Base-by-base conservation (phyloP, 2,329 filamentous ascomycete species). In the Penicillium oxalicum region DNA sequence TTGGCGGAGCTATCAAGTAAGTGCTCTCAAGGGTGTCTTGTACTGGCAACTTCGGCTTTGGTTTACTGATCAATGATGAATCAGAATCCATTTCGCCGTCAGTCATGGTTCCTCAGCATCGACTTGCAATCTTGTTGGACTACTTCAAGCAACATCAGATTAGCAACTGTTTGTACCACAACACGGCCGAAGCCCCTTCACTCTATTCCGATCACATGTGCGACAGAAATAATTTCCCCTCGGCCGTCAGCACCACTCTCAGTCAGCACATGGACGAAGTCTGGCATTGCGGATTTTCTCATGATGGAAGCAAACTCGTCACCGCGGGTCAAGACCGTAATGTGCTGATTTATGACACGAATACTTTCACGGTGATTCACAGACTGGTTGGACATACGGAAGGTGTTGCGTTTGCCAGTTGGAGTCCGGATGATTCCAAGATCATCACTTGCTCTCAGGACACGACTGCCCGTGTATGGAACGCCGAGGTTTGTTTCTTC, bases 41-140 rank as follows among this genome's bases (percentile, higher is more conserved):
- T 5, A 33, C 28, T 27, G 7, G 12, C 26, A 33, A 9, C 9
- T 36, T 5, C 12, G 24, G 18, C 41, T 40, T 66, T 7, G 11
- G 29, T 8, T 46, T 72, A 29, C 52, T 60, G 50, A 66, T 50
- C 6, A 13, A 6, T 13, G 51, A 13, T 58, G 29, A 8, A 18
- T 7, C 29, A 91, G 87, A 79, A 74, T 95, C 83, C 48, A 95
- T 98, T 66, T 95, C 93, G 1, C 91, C 93, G 0, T 93, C 90
- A 4, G 88, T 95, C 39, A 97, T 98, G 91, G 86, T 98, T 47
- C 93, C 93, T 1, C 88, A 95, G 63, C 88, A 93, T 66, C 84
- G 93, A 5, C 76, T 98, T 39, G 88, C 89, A 1, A 79, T 83
- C 32, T 75, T 98, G 12, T 74, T 98, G 45, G 79, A 91, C 49